Base-by-base conservation (phyloP, 805 yeast genomes). In the Candida sanyiensis region DNA sequence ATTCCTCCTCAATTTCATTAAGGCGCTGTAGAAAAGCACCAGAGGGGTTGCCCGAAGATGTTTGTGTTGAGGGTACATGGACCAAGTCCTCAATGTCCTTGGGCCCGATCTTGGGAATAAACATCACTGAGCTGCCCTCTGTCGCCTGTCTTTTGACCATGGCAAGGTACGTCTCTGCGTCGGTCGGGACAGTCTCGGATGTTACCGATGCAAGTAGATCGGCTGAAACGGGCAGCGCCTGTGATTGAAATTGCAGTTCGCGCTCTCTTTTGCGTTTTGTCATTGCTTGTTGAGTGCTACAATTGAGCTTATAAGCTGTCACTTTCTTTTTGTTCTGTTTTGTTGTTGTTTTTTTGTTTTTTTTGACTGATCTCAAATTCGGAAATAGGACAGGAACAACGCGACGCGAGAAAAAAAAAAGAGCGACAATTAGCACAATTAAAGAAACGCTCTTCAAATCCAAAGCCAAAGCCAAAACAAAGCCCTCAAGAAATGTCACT, bases 401-500 rank as follows among this genome's bases (percentile, higher is more conserved):
- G 32, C 32, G 32, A 28, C 32, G 13, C 32, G 32, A 28, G 18
- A 28, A 28, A 28, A 28, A 18, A 18, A 12, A 27, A 27, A 15
- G 8, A 27, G 29, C 29, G 8, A 27, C n/a, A 7, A 9, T 9
- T 9, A 9, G 26, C 26, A 23, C 26, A 23, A 9, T 23, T 9
- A 12, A 23, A 9, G 12, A 12, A 23, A 23, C 26, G 12, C 11
- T 9, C 12, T 23, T 23, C 26, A 23, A 9, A 23, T 9, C 12
- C 9, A 23, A 23, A 23, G 26, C 11, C 12, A 9, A 9, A 7
- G 18, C 13, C 13, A 15, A 18, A 21, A 11, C 18, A 21, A 3
- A 21, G 17, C 17, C 19, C n/a, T n/a, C n/a, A n/a, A n/a, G n/a
- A n/a, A n/a, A 89, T 89, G 96, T 83, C 96, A 6, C 72, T 93